Percentiles rank a stretch among this genome's conserved stretches.
Conservation (phyloP, 495 filamentous ascomycete species). For the Immersiella caudata region DNA sequence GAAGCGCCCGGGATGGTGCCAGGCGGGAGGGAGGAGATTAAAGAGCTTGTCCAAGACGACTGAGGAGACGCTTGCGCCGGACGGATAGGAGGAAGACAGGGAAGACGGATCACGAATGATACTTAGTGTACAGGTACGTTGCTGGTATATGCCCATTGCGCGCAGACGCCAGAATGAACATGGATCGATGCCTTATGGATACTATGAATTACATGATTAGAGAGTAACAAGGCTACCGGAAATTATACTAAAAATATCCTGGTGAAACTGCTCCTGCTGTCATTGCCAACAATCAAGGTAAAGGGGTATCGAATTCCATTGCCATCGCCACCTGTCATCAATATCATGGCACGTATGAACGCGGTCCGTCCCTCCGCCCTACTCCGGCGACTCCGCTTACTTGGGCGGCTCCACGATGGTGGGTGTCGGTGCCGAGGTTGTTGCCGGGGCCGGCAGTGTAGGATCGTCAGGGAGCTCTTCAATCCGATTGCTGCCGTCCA, state of each 20-base stretch:
- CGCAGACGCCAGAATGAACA: background rate
- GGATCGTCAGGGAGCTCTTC: conserved; percentile 42
- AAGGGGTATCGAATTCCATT: conserved; percentile 22
- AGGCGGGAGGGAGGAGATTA: conserved; percentile 56
- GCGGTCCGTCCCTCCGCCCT: background rate
- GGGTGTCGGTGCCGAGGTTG: conserved; percentile 7
- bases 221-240: background rate
- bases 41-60: conserved; percentile 67
- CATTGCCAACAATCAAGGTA: background rate
- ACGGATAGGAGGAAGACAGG: background rate
- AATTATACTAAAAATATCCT: background rate
- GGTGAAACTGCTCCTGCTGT: background rate
- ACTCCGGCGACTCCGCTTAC: background rate
- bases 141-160: no score
- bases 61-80: conserved; percentile 24
- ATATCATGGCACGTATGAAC: background rate
- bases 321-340: background rate
- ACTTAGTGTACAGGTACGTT: background rate
- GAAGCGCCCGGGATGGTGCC: conserved; percentile 43
- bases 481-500: conserved; percentile 29
- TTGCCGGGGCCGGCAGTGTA: conserved; percentile 26
- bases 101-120: background rate
- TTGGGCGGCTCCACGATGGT: conserved; percentile 20
- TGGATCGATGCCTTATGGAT: background rate
- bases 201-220: background rate